These are phyloP conservation scores for Skeletonema potamos DNA, from an alignment of 108 stramenopile species.

Conservation along the genomic window DNA sequence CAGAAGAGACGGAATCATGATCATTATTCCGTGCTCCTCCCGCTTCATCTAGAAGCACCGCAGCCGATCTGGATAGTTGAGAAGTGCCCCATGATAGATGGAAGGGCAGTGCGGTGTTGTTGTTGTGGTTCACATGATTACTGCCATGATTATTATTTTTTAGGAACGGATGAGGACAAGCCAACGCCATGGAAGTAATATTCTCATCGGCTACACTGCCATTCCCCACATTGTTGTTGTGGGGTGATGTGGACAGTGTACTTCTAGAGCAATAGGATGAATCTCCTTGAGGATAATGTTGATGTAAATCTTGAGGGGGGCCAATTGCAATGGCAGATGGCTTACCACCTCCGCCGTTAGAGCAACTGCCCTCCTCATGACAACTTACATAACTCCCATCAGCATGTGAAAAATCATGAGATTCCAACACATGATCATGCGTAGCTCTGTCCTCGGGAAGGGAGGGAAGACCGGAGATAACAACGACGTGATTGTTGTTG, in stretches of 20 bases:
- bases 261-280: constrained; percentile 1
- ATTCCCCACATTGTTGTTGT: not conserved
- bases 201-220: not conserved
- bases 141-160: not conserved
- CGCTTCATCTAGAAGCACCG: constrained; percentile 15
- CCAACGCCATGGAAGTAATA: constrained; percentile 29
- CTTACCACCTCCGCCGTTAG: not conserved
- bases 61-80: constrained; percentile 16
- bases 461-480: constrained; percentile 38
- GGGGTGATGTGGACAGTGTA: constrained; percentile 13
- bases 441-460: constrained; percentile 41
- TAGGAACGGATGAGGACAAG: constrained; percentile 24
- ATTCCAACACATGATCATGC: constrained; percentile 23
- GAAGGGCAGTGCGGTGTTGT: not conserved
- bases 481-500: constrained; percentile 24
- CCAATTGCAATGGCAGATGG: not conserved
- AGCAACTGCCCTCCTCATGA: not conserved
- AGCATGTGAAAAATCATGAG: constrained; percentile 28
- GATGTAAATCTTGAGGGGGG: not conserved
- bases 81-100: constrained; percentile 2
- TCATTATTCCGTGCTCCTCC: constrained; percentile 8
- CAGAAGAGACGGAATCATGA: constrained; percentile 38
- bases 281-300: not conserved
- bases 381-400: not conserved
- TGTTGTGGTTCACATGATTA: not conserved